phyloP scores from a whole-genome alignment of 1,284 basidiomycete species.

The Trametes hirsuta region DNA sequence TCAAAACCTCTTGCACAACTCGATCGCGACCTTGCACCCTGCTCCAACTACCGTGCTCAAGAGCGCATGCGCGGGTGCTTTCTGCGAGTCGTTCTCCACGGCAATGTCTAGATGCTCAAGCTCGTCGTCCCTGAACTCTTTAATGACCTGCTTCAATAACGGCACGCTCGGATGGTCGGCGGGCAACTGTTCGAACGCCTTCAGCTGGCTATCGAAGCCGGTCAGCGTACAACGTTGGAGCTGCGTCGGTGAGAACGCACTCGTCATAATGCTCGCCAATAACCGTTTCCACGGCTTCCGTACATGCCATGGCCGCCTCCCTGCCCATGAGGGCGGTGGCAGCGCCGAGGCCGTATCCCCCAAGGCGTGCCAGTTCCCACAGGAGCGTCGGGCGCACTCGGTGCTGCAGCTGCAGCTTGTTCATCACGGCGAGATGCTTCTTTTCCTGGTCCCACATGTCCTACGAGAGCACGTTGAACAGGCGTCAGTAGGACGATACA shows the following conservation, averaged over 20 bases:
- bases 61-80: constrained; percentile 90
- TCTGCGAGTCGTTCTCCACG: constrained; percentile 87
- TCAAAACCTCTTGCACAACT: constrained; percentile 82
- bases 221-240: neutral
- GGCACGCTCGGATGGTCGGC: constrained; percentile 79
- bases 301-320: constrained; percentile 97
- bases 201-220: constrained; percentile 63
- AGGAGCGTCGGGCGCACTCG: constrained; percentile 83
- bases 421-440: constrained; percentile 88
- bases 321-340: constrained; percentile 88
- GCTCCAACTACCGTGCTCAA: constrained; percentile 84
- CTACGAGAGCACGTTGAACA: constrained; percentile 41
- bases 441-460: constrained; percentile 98
- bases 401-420: constrained; percentile 85
- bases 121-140: constrained; percentile 94
- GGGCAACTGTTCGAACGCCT: constrained; percentile 64
- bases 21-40: constrained; percentile 91
- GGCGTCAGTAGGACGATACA: neutral
- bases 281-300: constrained; percentile 96
- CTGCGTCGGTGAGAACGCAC: constrained; percentile 52
- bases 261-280: constrained; percentile 99
- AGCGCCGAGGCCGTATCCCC: constrained; percentile 86
- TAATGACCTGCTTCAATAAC: constrained; percentile 75
- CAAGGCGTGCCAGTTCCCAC: constrained; percentile 82
- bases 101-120: constrained; percentile 93